Base-by-base conservation (phyloP, 2,329 filamentous ascomycete genomes). In the Thielaviopsis ethacetica region DNA sequence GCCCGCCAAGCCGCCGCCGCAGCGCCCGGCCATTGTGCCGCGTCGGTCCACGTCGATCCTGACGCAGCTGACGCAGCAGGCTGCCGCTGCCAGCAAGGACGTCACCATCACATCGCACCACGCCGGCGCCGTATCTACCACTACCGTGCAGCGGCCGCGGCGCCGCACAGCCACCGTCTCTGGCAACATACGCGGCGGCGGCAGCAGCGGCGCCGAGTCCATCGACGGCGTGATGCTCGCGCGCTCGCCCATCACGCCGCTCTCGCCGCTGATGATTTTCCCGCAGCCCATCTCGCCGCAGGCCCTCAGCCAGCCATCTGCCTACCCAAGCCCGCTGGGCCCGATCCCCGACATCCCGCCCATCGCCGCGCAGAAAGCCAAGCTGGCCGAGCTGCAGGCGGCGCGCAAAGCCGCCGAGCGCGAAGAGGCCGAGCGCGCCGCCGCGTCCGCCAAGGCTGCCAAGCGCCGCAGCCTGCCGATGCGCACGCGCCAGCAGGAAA, bases 311-410 rank as follows among this genome's bases (percentile, higher is more conserved):
- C 41, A 47, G 41, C 41, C 41, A 17, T 53, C 51, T 19, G 51
- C 51, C 5, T 54, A 61, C 44, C 59, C 60, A 17, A 49, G 47
- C 5, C 60, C 60, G 13, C 50, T 55, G 26, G 47, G 60, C 2
- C 60, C 60, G 2, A 56, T 59, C 12, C 60, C 60, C 3, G 60
- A 59, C 47, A 62, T 62, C 13, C 60, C 60, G 19, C 60, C 57
- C 2, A 58, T 61, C 15, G 59, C 56, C 47, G 59, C 55, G 0
- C 59, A 61, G 26, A 61, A 61, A 26, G 59, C 59, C 30, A 57
- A 53, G 30, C 55, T 61, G 3, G 59, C 59, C 12, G 55, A 61
- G 47, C 27, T 61, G 9, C 60, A 61, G 54, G 60, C 56, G 1
- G 56, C 60, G 3, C 56, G 53, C 15, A 38, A 59, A 17, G 53